Evolutionary conservation across 352 stramenopile genomes (phyloP).

Genomic region (Globisporangium takayamanum): DNA sequence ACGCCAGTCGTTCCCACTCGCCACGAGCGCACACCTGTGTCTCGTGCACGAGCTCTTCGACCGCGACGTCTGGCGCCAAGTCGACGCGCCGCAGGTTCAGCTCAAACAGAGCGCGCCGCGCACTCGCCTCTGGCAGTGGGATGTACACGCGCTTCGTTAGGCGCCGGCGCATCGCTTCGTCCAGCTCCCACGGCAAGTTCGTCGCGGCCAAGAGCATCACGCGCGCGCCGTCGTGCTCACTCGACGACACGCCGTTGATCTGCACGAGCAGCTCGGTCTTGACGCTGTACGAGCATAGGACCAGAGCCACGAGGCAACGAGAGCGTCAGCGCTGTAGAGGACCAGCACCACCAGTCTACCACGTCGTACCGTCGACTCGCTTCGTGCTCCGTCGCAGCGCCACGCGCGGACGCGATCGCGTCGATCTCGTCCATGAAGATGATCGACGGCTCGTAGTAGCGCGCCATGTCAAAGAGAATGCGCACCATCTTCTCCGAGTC

Average conservation of each 20-base stretch:
- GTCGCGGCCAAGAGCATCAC: constrained; percentile 95
- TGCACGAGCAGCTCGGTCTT: constrained; percentile 98
- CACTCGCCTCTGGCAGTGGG: constrained; percentile 11
- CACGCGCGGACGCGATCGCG: constrained; percentile 76
- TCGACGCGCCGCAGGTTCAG: constrained; percentile 30
- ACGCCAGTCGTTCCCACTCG: too few relatives aligned
- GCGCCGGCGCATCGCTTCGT: constrained; percentile 91
- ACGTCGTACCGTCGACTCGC: constrained; percentile 55
- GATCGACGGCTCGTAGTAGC: constrained; percentile 94
- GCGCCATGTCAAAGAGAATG: constrained; percentile 98
- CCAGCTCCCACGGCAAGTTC: constrained; percentile 96
- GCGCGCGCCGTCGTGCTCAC: constrained; percentile 16
- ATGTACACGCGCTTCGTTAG: constrained; percentile 89
- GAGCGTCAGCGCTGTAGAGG: too few relatives aligned
- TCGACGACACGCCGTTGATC: constrained; percentile 90
- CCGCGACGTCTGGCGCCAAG: constrained; percentile 41
- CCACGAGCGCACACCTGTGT: constrained; percentile 30
- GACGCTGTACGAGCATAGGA: constrained; percentile 43
- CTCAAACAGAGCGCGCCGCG: constrained; percentile 25
- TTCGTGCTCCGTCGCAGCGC: constrained; percentile 74
- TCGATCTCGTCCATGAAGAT: constrained; percentile 99
- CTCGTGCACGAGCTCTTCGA: constrained; percentile 45
- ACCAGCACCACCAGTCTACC: background rate
- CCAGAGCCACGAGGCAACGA: too few relatives aligned
- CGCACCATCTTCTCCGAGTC: constrained; percentile 95